Percentiles rank a stretch among this genome's conserved stretches.
Conservation (phyloP, 768 basidiomycete species). For the Naganishia onofrii region DNA sequence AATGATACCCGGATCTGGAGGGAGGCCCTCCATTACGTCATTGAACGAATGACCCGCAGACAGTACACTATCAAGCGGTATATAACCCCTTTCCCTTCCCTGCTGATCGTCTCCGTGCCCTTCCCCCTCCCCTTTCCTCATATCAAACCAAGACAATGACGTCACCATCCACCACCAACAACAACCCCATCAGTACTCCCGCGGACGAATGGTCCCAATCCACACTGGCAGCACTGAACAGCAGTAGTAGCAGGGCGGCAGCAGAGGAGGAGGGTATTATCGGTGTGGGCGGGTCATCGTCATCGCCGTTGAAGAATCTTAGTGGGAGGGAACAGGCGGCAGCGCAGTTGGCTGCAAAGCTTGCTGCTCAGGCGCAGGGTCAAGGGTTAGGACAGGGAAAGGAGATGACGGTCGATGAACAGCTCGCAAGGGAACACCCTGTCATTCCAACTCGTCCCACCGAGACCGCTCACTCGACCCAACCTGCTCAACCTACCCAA, state of each 20-base stretch:
- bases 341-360: slow-evolving; percentile 37
- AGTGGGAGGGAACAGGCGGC: slow-evolving; percentile 49
- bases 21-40: too few relatives aligned
- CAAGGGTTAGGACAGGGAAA: neutral
- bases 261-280: neutral
- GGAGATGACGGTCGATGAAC: slow-evolving; percentile 6
- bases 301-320: slow-evolving; percentile 32
- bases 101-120: too few relatives aligned
- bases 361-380: neutral
- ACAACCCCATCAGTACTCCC: slow-evolving; percentile 7
- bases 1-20: too few relatives aligned
- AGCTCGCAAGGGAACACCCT: neutral
- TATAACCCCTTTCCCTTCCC: neutral
- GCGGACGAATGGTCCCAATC: slow-evolving; percentile 14
- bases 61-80: neutral
- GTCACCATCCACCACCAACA: too few relatives aligned
- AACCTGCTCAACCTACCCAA: too few relatives aligned
- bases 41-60: too few relatives aligned
- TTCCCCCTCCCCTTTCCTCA: neutral
- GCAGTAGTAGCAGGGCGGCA: slow-evolving; percentile 22
- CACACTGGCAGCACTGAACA: slow-evolving; percentile 20
- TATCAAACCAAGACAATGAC: too few relatives aligned
- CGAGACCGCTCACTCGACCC: too few relatives aligned
- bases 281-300: too few relatives aligned
- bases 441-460: too few relatives aligned